phyloP scores from a whole-genome alignment of 1,284 basidiomycete species.

The Ustilago hordei region DNA sequence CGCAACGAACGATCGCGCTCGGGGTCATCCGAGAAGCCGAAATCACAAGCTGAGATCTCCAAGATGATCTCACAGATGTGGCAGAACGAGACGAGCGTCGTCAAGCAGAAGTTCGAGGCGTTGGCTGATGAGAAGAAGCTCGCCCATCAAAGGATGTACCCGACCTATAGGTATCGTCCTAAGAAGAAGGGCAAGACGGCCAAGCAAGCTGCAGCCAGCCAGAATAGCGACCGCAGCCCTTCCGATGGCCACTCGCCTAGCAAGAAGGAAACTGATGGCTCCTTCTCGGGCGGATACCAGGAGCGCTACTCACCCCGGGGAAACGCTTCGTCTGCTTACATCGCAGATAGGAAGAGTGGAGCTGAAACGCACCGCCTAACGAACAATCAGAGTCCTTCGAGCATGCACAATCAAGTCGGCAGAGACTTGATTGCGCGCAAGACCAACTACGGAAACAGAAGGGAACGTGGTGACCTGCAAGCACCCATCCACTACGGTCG shows the following conservation, averaged over 20 bases:
- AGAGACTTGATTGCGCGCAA: conserved; percentile 22
- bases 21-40: conserved; percentile 70
- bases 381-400: background rate
- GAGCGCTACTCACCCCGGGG: conserved; percentile 14
- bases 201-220: conserved; percentile 14
- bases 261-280: conserved; percentile 3
- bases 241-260: background rate
- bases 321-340: conserved; percentile 6
- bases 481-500: conserved; percentile 14
- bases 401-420: conserved; percentile 17
- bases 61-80: conserved; percentile 79
- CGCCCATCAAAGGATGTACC: conserved; percentile 69
- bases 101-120: conserved; percentile 78
- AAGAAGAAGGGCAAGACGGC: conserved; percentile 36
- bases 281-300: conserved; percentile 15
- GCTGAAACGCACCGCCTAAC: conserved; percentile 6
- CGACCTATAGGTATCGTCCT: conserved; percentile 47
- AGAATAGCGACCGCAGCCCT: background rate
- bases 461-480: conserved; percentile 17
- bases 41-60: conserved; percentile 81
- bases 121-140: conserved; percentile 78
- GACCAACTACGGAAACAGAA: conserved; percentile 9
- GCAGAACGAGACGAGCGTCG: conserved; percentile 75
- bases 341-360: conserved; percentile 13
- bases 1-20: conserved; percentile 66